A percentile compares a stretch with the other conserved stretches of the same genome.
Evolutionary conservation across 1,139 yeast species (phyloP).

Genomic region (Lodderomyces jiufengensis): DNA sequence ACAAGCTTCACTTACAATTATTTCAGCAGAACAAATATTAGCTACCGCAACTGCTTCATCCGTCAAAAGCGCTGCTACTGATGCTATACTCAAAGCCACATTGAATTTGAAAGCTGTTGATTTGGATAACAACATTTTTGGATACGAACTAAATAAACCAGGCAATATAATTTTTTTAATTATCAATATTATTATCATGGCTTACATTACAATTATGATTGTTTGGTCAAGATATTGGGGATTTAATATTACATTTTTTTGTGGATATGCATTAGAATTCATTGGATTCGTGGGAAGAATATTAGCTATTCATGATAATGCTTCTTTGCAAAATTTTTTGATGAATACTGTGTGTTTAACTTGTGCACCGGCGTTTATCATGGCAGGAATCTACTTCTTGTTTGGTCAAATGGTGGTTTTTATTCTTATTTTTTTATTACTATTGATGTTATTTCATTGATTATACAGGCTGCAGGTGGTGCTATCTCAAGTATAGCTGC

Average conservation of each 20-base stretch:
- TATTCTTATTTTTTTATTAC: constrained; percentile 65
- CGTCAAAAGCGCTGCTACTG: constrained; percentile 28
- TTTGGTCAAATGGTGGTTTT: constrained; percentile 66
- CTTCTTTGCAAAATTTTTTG: constrained; percentile 44
- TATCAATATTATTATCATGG: constrained; percentile 24
- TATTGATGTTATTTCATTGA: constrained; percentile 62
- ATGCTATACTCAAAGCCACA: constrained; percentile 28
- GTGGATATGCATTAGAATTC: constrained; percentile 33
- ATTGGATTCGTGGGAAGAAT: constrained; percentile 70
- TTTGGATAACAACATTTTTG: constrained; percentile 29
- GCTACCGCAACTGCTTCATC: constrained; percentile 37
- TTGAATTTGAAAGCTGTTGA: constrained; percentile 30
- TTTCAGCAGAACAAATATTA: constrained; percentile 30
- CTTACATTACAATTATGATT: constrained; percentile 19
- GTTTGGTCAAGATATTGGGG: constrained; percentile 25
- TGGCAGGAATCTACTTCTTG: constrained; percentile 80
- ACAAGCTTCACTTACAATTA: constrained; percentile 33
- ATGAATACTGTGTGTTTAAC: constrained; percentile 69
- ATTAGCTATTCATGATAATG: constrained; percentile 38
- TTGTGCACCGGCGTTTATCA: constrained; percentile 79
- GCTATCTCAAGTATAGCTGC: constrained; percentile 65
- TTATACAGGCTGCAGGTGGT: constrained; percentile 81
- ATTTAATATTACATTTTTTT: constrained; percentile 28
- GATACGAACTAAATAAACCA: constrained; percentile 20
- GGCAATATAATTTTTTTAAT: constrained; percentile 29